Evolutionary conservation across 352 stramenopile species (phyloP).

Genomic region (Phytophthora niederhauseri): DNA sequence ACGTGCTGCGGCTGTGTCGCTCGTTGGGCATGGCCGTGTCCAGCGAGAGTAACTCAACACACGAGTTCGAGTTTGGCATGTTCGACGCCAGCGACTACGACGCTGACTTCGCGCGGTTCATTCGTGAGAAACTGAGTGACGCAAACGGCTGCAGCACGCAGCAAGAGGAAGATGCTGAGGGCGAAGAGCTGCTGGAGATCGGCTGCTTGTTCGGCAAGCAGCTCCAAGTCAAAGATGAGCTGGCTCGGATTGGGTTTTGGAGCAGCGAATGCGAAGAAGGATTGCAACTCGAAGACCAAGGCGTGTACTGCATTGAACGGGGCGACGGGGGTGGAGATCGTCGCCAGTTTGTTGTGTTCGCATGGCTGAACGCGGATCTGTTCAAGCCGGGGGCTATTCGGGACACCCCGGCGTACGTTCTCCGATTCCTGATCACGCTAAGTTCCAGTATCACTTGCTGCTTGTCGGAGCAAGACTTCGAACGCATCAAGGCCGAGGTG

Average conservation of each 20-base stretch:
- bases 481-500: conserved; percentile 21
- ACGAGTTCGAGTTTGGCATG: conserved; percentile 53
- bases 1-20: conserved; percentile 64
- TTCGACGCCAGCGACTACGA: conserved; percentile 60
- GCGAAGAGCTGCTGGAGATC: conserved; percentile 33
- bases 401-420: conserved; percentile 62
- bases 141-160: background rate
- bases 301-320: conserved; percentile 51
- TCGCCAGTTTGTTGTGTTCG: conserved; percentile 51
- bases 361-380: conserved; percentile 44
- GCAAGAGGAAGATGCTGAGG: background rate
- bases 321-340: background rate
- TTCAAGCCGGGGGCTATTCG: conserved; percentile 48
- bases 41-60: conserved; percentile 16
- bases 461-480: conserved; percentile 25
- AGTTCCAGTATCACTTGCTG: conserved; percentile 34
- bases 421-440: conserved; percentile 47
- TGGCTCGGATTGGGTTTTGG: conserved; percentile 46
- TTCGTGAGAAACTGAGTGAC: conserved; percentile 50
- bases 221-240: conserved; percentile 46
- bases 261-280: conserved; percentile 30
- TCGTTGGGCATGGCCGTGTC: conserved; percentile 49
- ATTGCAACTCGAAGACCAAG: conserved; percentile 43
- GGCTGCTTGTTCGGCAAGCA: conserved; percentile 67
- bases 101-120: conserved; percentile 57